These are phyloP conservation scores for Trichoderma aggressivum DNA, from an alignment of 2,329 filamentous ascomycete genomes.

Conservation along the genomic window DNA sequence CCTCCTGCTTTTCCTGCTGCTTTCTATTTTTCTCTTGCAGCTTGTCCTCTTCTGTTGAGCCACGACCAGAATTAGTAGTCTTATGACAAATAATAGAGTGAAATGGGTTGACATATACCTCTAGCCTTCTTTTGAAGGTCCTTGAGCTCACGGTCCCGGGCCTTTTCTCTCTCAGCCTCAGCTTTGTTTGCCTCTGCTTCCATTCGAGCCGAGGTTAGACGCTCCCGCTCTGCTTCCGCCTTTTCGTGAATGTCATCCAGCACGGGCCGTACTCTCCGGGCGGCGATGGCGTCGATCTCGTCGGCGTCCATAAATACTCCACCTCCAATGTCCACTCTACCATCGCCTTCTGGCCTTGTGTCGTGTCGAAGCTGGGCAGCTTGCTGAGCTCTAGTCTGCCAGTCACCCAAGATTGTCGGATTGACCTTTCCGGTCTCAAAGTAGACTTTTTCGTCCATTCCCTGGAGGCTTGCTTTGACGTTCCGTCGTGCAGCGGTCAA, in stretches of 20 bases:
- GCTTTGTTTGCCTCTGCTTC: constrained; percentile 57
- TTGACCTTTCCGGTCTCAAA: constrained; percentile 71
- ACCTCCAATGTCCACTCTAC: constrained; percentile 68
- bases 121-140: constrained; percentile 54
- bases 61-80: background rate
- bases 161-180: constrained; percentile 45
- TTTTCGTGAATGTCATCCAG: constrained; percentile 80
- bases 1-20: constrained; percentile 29
- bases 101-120: constrained; percentile 45
- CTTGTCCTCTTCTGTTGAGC: constrained; percentile 43
- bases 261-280: constrained; percentile 73
- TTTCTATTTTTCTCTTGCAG: constrained; percentile 26
- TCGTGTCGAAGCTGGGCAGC: constrained; percentile 65
- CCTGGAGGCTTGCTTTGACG: constrained; percentile 72
- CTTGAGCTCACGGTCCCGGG: constrained; percentile 51
- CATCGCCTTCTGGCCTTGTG: constrained; percentile 51
- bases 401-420: constrained; percentile 66
- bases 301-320: constrained; percentile 75
- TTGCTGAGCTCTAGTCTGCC: constrained; percentile 73
- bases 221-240: constrained; percentile 67
- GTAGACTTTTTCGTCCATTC: constrained; percentile 79
- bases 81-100: background rate
- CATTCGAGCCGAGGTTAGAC: constrained; percentile 62
- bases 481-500: constrained; percentile 80
- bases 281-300: constrained; percentile 77